phyloP scores from a whole-genome alignment of 768 basidiomycete genomes.

The Termitomyces bulborhizus region DNA sequence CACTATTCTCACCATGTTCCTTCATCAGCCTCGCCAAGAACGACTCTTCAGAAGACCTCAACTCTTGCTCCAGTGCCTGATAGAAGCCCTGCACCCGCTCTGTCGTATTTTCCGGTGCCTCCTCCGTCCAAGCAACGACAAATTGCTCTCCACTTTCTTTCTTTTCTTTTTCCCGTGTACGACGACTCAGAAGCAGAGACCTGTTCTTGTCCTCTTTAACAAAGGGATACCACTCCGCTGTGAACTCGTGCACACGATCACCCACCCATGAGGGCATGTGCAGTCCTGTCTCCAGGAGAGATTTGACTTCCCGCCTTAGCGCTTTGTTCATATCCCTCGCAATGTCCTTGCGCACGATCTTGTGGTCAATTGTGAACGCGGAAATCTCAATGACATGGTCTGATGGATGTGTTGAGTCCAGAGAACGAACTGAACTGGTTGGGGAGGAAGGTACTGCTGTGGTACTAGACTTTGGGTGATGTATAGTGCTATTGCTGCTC shows the following conservation, averaged over 20 bases:
- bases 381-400: slow-evolving; percentile 47
- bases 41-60: slow-evolving; percentile 36
- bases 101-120: slow-evolving; percentile 45
- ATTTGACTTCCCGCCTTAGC: slow-evolving; percentile 51
- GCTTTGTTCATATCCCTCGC: slow-evolving; percentile 47
- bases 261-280: slow-evolving; percentile 49
- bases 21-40: slow-evolving; percentile 22
- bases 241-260: slow-evolving; percentile 53
- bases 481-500: slow-evolving; percentile 21
- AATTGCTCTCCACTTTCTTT: slow-evolving; percentile 23
- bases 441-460: slow-evolving; percentile 24
- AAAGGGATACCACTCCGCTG: slow-evolving; percentile 52
- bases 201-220: slow-evolving; percentile 23
- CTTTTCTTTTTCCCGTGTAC: slow-evolving; percentile 16
- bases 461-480: slow-evolving; percentile 22
- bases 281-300: slow-evolving; percentile 29
- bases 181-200: slow-evolving; percentile 1
- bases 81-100: slow-evolving; percentile 71
- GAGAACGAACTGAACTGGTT: slow-evolving; percentile 24
- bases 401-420: slow-evolving; percentile 20
- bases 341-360: slow-evolving; percentile 48
- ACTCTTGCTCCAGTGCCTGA: slow-evolving; percentile 54
- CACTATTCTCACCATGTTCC: slow-evolving; percentile 22
- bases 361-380: slow-evolving; percentile 50
- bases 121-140: slow-evolving; percentile 36